These are phyloP conservation scores for Dactylonectria macrodidyma DNA, from an alignment of 2,329 filamentous ascomycete species.

Conservation along the genomic window DNA sequence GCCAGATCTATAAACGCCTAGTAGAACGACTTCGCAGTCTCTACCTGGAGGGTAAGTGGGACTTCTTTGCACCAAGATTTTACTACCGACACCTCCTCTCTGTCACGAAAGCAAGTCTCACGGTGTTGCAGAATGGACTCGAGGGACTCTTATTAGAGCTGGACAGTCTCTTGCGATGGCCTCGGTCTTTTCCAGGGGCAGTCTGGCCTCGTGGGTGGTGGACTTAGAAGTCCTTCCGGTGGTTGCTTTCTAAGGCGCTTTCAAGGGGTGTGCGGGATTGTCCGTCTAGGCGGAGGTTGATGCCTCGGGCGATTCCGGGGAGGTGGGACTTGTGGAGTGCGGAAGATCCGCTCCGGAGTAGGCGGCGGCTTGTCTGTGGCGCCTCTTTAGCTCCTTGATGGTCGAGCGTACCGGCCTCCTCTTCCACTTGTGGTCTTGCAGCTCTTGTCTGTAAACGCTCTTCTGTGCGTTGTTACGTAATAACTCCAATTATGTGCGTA, in stretches of 20 bases:
- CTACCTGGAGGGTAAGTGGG: slow-evolving; percentile 20
- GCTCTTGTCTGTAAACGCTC: not conserved
- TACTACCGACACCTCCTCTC: slow-evolving; percentile 15
- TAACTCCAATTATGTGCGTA: not conserved
- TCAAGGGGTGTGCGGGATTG: no score
- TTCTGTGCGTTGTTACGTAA: not conserved
- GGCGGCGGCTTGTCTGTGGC: not conserved
- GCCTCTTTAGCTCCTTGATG: not conserved
- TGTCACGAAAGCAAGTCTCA: not conserved
- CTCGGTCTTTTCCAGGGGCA: no score
- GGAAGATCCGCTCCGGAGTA: not conserved
- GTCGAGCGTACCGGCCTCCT: not conserved
- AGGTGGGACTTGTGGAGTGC: not conserved
- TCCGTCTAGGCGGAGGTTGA: not conserved
- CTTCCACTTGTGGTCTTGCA: not conserved
- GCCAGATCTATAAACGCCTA: slow-evolving; percentile 13
- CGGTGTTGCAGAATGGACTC: slow-evolving; percentile 15
- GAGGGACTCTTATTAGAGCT: slow-evolving; percentile 20
- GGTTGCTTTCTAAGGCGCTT: no score
- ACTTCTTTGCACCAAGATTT: slow-evolving; percentile 33
- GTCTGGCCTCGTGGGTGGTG: no score
- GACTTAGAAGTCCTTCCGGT: no score
- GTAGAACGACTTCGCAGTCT: slow-evolving; percentile 20
- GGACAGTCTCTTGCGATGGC: not conserved
- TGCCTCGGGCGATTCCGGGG: not conserved